Evolutionary conservation across 2,329 filamentous ascomycete genomes (phyloP), one percentile per base, ranked within the genome.

Genomic region (Onygena corvina): DNA sequence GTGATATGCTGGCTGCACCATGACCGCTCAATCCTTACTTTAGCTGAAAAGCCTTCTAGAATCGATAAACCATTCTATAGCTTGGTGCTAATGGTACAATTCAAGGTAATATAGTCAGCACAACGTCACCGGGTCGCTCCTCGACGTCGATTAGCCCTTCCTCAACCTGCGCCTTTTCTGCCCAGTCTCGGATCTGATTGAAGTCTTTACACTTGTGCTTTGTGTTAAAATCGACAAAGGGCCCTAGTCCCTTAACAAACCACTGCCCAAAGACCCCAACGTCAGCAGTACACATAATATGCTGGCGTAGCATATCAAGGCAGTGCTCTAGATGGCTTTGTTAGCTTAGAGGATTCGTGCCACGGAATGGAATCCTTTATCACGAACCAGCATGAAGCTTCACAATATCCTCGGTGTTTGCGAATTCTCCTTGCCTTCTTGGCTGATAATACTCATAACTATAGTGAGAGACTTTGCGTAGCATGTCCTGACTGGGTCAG

Each of bases 391-490:
- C 36, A 58, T 83, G 79, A 1, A 71, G 66, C 20, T 69, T 70
- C 4, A 81, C 61, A 36, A 81, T 73, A 30, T 66, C 61, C 16
- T 77, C 75, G 2, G 73, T 67, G 56, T 81, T 80, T 14, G 60
- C 58, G 55, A 81, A 83, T 0, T 76, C 71, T 1, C 76, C 73
- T 18, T 69, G 57, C 2, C 72, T 72, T 21, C 71, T 56, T 0
- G 58, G 58, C 52, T 50, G 38, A 29, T 55, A 54, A 29, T 55
- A 50, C 2, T 38, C 34, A 29, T 49, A 47, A 44, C 53, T 44
- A 34, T 48, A 50, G 29, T 51, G 49, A 70, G 69, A 52, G 0
- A 61, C 62, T 50, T 50, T 36, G 4, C 53, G 50, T 14, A 53
- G 31, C 21, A 52, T 36, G 29, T 55, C 50, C 51, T 51, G 34